Conservation (phyloP, 371 early-diverging fungal genomes). For the Syncephalastrum sp. region DNA sequence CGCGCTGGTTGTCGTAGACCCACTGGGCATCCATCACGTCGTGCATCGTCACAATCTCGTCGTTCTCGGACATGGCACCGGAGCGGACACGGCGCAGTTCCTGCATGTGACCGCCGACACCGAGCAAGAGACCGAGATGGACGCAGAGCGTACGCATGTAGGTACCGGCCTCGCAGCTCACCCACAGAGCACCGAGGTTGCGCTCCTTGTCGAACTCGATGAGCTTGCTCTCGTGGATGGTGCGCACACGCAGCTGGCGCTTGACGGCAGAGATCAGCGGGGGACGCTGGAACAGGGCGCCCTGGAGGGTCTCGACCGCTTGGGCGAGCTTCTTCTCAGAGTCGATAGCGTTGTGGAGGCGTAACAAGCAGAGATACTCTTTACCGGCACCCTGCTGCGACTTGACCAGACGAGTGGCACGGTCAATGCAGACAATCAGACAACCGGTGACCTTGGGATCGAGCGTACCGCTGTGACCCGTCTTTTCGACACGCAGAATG, state of each 20-base stretch:
- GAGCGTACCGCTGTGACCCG: constrained; percentile 99
- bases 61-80: constrained; percentile 92
- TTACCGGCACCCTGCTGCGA: constrained; percentile 99
- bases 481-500: constrained; percentile 98
- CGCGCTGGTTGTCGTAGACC: constrained; percentile 94
- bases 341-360: constrained; percentile 93
- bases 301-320: constrained; percentile 94
- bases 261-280: constrained; percentile 99
- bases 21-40: constrained; percentile 99
- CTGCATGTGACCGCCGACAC: constrained; percentile 99
- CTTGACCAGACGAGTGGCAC: constrained; percentile 99
- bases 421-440: constrained; percentile 98
- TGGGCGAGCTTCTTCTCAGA: constrained; percentile 83
- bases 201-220: constrained; percentile 97
- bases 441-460: constrained; percentile 99
- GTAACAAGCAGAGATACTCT: constrained; percentile 97
- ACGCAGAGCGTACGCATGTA: constrained; percentile 99
- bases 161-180: constrained; percentile 99
- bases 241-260: constrained; percentile 99
- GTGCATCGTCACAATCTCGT: constrained; percentile 98
- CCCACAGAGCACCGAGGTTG: constrained; percentile 97
- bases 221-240: constrained; percentile 95
- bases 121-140: constrained; percentile 97
- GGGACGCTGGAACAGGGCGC: constrained; percentile 99
- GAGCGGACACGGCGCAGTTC: constrained; percentile 99